Conservation (phyloP, 208 protist species). For the Herpetomonas samuelpessoai region DNA sequence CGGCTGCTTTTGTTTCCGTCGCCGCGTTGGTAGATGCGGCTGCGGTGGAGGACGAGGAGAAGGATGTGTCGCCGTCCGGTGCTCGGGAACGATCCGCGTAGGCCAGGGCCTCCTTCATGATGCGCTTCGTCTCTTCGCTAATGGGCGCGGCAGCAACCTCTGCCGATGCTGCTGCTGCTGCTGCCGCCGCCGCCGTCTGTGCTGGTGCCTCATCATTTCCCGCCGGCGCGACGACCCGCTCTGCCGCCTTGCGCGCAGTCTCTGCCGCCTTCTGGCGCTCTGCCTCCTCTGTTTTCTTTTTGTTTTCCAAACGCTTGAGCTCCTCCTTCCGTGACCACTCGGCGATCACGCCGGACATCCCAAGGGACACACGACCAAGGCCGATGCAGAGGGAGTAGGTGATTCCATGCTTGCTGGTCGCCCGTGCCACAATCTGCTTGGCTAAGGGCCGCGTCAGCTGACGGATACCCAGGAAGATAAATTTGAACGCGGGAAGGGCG, state of each 20-base stretch:
- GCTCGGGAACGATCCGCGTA: neutral
- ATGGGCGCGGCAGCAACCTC: neutral
- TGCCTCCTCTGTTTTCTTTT: conserved; percentile 22
- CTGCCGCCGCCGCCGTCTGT: conserved; percentile 10
- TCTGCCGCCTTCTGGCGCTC: conserved; percentile 16
- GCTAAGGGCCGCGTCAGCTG: conserved; percentile 77
- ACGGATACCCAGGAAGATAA: conserved; percentile 70
- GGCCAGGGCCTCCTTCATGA: neutral
- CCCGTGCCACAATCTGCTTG: conserved; percentile 49
- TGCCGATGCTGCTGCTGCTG: neutral
- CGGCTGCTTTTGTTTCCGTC: neutral
- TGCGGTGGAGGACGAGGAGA: neutral
- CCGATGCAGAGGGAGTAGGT: conserved; percentile 71
- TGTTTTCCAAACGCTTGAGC: conserved; percentile 20
- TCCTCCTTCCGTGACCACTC: conserved; percentile 59
- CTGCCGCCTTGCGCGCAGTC: conserved; percentile 10
- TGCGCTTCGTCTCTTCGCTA: neutral
- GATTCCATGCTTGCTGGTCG: conserved; percentile 43
- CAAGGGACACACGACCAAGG: conserved; percentile 75
- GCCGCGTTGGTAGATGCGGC: neutral
- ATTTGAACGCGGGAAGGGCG: conserved; percentile 68
- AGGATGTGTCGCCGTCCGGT: neutral
- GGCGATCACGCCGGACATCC: conserved; percentile 59
- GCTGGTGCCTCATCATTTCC: conserved; percentile 9
- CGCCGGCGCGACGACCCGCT: conserved; percentile 13